Evolutionary conservation across 176 grass and related monocot genomes (phyloP).

Genomic region (Musa beccarii): DNA sequence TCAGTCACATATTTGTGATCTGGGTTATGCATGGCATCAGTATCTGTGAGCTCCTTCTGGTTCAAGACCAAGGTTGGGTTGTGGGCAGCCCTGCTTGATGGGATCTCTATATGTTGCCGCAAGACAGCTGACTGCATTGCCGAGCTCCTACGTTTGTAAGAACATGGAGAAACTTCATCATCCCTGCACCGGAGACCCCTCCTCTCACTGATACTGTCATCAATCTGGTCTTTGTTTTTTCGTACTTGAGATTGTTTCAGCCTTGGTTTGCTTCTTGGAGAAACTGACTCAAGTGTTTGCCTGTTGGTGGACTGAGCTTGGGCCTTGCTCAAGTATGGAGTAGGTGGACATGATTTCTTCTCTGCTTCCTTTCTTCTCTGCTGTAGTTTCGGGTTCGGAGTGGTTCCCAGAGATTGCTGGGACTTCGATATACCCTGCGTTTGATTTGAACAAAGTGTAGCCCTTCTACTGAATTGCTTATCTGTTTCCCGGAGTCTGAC

Average conservation of each 20-base stretch:
- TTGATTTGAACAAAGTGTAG: not conserved
- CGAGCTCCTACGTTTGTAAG: slow-evolving; percentile 25
- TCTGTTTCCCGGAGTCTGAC: not conserved
- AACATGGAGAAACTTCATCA: slow-evolving; percentile 6
- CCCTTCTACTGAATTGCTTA: slow-evolving; percentile 3
- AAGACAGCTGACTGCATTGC: slow-evolving; percentile 26
- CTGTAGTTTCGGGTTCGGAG: slow-evolving; percentile 44
- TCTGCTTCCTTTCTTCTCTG: slow-evolving; percentile 56
- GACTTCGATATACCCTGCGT: too few species aligned
- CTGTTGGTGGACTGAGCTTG: slow-evolving; percentile 24
- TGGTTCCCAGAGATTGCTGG: slow-evolving; percentile 4
- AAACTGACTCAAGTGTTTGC: slow-evolving; percentile 44
- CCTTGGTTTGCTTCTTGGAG: slow-evolving; percentile 56
- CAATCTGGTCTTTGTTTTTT: not conserved
- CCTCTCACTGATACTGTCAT: slow-evolving; percentile 16
- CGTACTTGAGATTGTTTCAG: slow-evolving; percentile 39
- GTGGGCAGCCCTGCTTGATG: not conserved
- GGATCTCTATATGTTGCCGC: slow-evolving; percentile 22
- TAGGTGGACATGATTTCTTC: not conserved
- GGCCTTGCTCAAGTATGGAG: not conserved
- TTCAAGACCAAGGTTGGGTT: not conserved
- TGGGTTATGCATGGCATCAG: slow-evolving; percentile 25
- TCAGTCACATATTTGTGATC: slow-evolving; percentile 79
- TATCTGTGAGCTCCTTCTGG: slow-evolving; percentile 31
- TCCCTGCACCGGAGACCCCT: too few species aligned